Percentiles rank a stretch among this genome's conserved stretches.
These are phyloP conservation scores for Favolaschia claudopus DNA, from an alignment of 768 basidiomycete species.

Conservation along the genomic window DNA sequence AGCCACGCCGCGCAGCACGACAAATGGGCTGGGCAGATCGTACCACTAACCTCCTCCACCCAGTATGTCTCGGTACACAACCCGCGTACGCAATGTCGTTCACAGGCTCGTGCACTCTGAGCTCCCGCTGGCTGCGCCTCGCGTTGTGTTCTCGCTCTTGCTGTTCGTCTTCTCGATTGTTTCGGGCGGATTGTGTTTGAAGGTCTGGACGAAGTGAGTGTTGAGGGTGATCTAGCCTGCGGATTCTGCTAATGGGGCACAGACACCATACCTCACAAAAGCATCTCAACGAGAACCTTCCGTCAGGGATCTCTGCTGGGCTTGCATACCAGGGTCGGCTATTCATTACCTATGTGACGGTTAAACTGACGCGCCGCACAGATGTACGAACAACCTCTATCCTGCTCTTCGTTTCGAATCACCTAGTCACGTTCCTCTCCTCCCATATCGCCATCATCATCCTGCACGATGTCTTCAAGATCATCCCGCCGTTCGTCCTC, in stretches of 20 bases:
- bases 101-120: slow-evolving; percentile 20
- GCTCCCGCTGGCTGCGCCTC: slow-evolving; percentile 20
- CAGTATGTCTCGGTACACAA: slow-evolving; percentile 8
- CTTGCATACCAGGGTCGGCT: slow-evolving; percentile 25
- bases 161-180: slow-evolving; percentile 19
- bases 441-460: slow-evolving; percentile 21
- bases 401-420: slow-evolving; percentile 20
- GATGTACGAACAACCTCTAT: slow-evolving; percentile 25
- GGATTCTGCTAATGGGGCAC: background rate
- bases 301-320: slow-evolving; percentile 18
- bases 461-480: slow-evolving; percentile 25
- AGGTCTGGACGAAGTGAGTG: slow-evolving; percentile 28
- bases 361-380: background rate
- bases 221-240: background rate
- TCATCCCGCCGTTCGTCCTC: slow-evolving; percentile 22
- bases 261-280: slow-evolving; percentile 24
- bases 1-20: too few relatives aligned
- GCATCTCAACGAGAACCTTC: slow-evolving; percentile 14
- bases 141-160: slow-evolving; percentile 13
- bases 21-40: too few relatives aligned
- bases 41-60: too few relatives aligned
- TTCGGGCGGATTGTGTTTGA: slow-evolving; percentile 19
- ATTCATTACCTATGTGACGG: background rate
- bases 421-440: slow-evolving; percentile 9
- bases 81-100: slow-evolving; percentile 16